These are phyloP conservation scores for Kluyveromyces siamensis DNA, from an alignment of 805 yeast genomes.

Conservation along the genomic window DNA sequence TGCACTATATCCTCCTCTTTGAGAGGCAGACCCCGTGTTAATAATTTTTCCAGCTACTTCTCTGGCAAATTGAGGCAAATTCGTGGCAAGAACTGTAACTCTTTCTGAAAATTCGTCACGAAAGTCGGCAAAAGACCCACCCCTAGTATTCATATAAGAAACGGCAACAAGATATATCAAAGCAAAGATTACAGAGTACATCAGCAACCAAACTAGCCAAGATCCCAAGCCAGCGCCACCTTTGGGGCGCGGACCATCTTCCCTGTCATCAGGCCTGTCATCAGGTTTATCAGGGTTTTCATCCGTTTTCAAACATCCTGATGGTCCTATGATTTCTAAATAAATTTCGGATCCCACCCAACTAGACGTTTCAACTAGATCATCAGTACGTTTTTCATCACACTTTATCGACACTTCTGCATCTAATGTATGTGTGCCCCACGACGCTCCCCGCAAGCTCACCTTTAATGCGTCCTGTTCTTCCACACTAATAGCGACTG, in stretches of 20 bases:
- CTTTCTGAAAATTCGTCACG: slow-evolving; percentile 70
- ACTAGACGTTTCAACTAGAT: slow-evolving; percentile 13
- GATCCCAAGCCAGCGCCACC: slow-evolving; percentile 29
- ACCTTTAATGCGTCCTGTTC: slow-evolving; percentile 31
- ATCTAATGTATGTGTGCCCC: slow-evolving; percentile 57
- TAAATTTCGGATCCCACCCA: slow-evolving; percentile 21
- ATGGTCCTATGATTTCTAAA: slow-evolving; percentile 33
- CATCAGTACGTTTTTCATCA: slow-evolving; percentile 30
- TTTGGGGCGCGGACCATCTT: slow-evolving; percentile 24
- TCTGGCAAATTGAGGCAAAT: slow-evolving; percentile 54
- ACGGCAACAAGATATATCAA: slow-evolving; percentile 60
- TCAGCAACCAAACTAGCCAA: slow-evolving; percentile 69
- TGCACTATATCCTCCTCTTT: slow-evolving; percentile 88
- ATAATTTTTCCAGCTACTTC: slow-evolving; percentile 63
- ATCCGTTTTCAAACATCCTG: slow-evolving; percentile 33
- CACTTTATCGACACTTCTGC: slow-evolving; percentile 44
- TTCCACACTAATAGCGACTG: slow-evolving; percentile 20
- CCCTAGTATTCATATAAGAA: slow-evolving; percentile 64
- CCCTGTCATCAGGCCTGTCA: slow-evolving; percentile 20
- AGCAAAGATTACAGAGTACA: slow-evolving; percentile 60
- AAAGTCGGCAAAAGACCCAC: slow-evolving; percentile 56
- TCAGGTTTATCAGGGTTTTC: slow-evolving; percentile 14
- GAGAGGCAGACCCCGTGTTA: slow-evolving; percentile 39
- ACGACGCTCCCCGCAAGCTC: slow-evolving; percentile 42
- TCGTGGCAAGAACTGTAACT: slow-evolving; percentile 44